Conservation (phyloP, 495 filamentous ascomycete species). For the Podospora sp. region DNA sequence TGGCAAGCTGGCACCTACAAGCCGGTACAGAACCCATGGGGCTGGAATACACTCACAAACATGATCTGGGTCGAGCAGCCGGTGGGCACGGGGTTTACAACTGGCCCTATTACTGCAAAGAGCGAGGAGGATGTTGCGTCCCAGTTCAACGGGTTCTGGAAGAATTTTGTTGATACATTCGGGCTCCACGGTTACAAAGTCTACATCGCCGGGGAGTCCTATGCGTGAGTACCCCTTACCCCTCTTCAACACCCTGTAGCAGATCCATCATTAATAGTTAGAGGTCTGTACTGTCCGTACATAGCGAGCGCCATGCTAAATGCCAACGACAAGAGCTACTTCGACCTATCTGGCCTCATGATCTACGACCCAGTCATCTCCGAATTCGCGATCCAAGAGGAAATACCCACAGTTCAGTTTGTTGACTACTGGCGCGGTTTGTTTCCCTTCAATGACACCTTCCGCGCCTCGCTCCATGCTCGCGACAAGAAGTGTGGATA, state of each 20-base stretch:
- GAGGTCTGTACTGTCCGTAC: conserved; percentile 76
- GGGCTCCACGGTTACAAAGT: conserved; percentile 62
- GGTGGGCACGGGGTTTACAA: conserved; percentile 72
- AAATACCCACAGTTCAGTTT: conserved; percentile 62
- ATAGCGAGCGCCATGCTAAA: conserved; percentile 75
- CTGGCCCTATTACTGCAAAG: conserved; percentile 61
- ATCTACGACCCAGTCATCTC: conserved; percentile 71
- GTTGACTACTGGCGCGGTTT: conserved; percentile 63
- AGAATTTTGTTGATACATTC: conserved; percentile 70
- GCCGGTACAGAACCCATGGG: conserved; percentile 66
- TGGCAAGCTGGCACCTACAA: conserved; percentile 70
- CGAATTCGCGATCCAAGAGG: conserved; percentile 48
- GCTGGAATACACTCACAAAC: conserved; percentile 76
- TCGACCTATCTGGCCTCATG: conserved; percentile 66
- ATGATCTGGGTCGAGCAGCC: conserved; percentile 78
- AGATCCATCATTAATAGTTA: not conserved
- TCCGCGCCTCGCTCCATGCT: conserved; percentile 58
- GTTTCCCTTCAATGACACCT: conserved; percentile 69
- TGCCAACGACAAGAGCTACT: conserved; percentile 65
- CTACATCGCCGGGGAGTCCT: conserved; percentile 71
- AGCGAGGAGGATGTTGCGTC: conserved; percentile 65
- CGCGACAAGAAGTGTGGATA: conserved; percentile 65
- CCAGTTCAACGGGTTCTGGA: conserved; percentile 73
- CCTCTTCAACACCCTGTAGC: not conserved
- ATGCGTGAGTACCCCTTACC: conserved; percentile 47